Evolutionary conservation across 345 rosid genomes (phyloP).

Genomic region (Arabis alpina): DNA sequence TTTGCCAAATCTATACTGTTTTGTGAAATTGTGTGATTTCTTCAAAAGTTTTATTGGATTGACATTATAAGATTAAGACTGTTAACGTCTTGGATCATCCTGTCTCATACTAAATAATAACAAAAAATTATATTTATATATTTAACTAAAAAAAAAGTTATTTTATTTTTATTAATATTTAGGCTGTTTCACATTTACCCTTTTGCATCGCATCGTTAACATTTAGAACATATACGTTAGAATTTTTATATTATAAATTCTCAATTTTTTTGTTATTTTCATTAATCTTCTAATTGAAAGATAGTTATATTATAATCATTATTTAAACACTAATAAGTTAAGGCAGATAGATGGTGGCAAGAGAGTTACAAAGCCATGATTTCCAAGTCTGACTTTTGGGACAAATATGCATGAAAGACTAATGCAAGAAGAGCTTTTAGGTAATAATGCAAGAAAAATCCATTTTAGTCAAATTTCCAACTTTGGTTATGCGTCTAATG

Average conservation of each 20-base stretch:
- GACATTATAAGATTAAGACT: no score
- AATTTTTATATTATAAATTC: no score
- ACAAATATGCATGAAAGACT: slow-evolving; percentile 31
- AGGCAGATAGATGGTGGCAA: slow-evolving; percentile 11
- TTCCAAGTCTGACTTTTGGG: slow-evolving; percentile 27
- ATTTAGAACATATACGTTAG: no score
- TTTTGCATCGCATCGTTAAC: no score
- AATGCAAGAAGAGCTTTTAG: slow-evolving; percentile 21
- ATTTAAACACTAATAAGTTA: slow-evolving; percentile 12
- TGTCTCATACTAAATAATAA: no score
- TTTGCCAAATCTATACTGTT: neutral
- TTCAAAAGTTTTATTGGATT: neutral
- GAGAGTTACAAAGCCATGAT: slow-evolving; percentile 34
- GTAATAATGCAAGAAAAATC: slow-evolving; percentile 25
- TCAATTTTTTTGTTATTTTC: no score
- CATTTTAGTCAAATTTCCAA: slow-evolving; percentile 24
- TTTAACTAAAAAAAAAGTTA: no score
- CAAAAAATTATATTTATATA: no score
- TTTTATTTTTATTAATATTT: no score
- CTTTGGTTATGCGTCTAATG: slow-evolving; percentile 30
- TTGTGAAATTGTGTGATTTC: neutral
- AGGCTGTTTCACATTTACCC: no score
- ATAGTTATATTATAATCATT: neutral
- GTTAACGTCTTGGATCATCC: no score
- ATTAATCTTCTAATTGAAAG: no score